These are phyloP conservation scores for Sonneratia alba DNA, from an alignment of 345 rosid species.

Conservation along the genomic window DNA sequence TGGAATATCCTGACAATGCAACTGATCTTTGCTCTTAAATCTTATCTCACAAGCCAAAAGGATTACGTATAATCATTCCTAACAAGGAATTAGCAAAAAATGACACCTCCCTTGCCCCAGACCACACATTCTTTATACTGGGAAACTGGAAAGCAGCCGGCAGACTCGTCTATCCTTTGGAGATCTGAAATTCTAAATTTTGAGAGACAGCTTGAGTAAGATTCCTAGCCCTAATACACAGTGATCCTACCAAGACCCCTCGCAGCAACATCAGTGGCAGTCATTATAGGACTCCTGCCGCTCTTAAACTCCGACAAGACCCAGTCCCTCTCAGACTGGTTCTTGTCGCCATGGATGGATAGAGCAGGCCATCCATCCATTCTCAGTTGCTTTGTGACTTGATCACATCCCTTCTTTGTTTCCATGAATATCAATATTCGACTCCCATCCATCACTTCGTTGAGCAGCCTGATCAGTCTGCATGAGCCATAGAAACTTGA, in stretches of 20 bases:
- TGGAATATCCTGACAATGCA: not conserved
- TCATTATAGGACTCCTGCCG: conserved; percentile 91
- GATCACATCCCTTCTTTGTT: conserved; percentile 95
- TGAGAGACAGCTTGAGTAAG: conserved; percentile 17
- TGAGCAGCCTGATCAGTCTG: conserved; percentile 71
- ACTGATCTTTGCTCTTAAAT: not conserved
- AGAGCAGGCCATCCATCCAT: conserved; percentile 99
- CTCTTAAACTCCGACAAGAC: conserved; percentile 90
- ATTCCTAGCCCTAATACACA: conserved; percentile 47
- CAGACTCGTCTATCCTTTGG: conserved; percentile 54
- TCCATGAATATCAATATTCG: conserved; percentile 79
- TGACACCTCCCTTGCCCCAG: conserved; percentile 29
- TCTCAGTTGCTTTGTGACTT: conserved; percentile 85
- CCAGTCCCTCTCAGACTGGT: conserved; percentile 89
- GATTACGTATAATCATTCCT: not conserved
- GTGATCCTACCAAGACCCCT: conserved; percentile 98
- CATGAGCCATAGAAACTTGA: conserved; percentile 10
- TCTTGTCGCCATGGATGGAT: conserved; percentile 97
- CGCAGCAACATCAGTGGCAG: conserved; percentile 98
- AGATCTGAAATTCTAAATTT: conserved; percentile 14
- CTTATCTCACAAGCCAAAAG: not conserved
- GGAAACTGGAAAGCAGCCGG: conserved; percentile 96
- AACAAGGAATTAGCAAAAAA: not conserved
- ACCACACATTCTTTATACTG: conserved; percentile 48
- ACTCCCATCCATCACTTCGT: conserved; percentile 77